Conservation (phyloP, 2,329 filamentous ascomycete genomes). For the Sporothrix pallida region DNA sequence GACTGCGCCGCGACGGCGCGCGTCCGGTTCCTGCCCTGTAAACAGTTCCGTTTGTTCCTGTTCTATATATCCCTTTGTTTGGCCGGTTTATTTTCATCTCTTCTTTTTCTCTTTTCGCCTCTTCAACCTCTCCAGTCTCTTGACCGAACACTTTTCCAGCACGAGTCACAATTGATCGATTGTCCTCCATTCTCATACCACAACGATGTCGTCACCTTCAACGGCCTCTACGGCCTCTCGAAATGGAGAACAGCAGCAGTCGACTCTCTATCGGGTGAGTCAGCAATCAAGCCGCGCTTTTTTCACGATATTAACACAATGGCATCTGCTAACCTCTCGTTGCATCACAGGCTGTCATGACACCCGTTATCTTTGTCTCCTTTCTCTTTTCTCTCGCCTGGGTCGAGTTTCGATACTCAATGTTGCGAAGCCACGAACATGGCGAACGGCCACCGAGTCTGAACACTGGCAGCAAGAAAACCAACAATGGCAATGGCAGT, state of each 20-base stretch:
- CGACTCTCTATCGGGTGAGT: constrained; percentile 34
- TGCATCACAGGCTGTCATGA: constrained; percentile 57
- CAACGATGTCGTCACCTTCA: constrained; percentile 30
- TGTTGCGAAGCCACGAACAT: constrained; percentile 53
- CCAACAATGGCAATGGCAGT: constrained; percentile 31
- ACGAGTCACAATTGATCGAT: background rate
- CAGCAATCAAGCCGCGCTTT: background rate
- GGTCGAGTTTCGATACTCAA: constrained; percentile 63
- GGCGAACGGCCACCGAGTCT: constrained; percentile 36
- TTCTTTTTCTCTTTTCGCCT: no score
- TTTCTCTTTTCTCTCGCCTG: constrained; percentile 70
- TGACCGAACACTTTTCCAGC: no score
- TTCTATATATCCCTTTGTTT: constrained; percentile 10
- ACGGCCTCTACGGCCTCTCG: constrained; percentile 3
- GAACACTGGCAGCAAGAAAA: background rate
- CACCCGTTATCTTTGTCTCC: constrained; percentile 66
- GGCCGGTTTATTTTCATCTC: background rate
- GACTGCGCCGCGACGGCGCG: constrained; percentile 6
- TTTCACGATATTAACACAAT: background rate
- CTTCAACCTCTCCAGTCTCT: background rate
- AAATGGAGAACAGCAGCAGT: background rate
- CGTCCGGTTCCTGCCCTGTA: background rate
- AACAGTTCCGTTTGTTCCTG: no score
- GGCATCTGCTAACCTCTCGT: background rate
- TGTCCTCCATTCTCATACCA: background rate